Evolutionary conservation across 176 grass and related monocot species (phyloP).

Genomic region (Elymus sibiricus): DNA sequence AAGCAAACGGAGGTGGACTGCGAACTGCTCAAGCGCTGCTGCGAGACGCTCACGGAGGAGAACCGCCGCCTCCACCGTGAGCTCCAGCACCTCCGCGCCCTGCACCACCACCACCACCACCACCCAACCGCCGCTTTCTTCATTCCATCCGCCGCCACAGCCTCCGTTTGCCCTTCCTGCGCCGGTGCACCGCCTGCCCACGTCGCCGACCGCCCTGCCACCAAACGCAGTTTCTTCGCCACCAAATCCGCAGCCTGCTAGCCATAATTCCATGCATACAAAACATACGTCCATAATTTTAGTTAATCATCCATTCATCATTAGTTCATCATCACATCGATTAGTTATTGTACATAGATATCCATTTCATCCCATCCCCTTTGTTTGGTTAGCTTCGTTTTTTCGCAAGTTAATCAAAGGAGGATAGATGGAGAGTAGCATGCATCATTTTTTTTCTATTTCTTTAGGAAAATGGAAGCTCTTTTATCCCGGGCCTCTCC

Average conservation of each 20-base stretch:
- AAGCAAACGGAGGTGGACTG: constrained; percentile 84
- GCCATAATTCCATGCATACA: neutral
- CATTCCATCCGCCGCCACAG: constrained; percentile 43
- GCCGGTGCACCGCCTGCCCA: neutral
- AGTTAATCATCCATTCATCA: neutral
- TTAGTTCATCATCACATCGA: neutral
- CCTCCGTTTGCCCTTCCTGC: constrained; percentile 66
- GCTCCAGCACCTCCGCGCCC: constrained; percentile 57
- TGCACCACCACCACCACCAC: constrained; percentile 21
- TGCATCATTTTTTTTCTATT: neutral
- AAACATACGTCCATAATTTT: neutral
- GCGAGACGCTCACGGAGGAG: constrained; percentile 68
- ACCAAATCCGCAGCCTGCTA: constrained; percentile 45
- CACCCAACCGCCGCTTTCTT: constrained; percentile 16
- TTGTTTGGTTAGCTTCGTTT: constrained; percentile 39
- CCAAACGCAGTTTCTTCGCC: neutral
- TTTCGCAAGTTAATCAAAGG: constrained; percentile 39
- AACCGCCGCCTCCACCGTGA: constrained; percentile 73
- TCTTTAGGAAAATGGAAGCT: neutral
- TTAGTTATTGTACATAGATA: neutral
- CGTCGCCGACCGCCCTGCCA: neutral
- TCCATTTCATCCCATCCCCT: neutral
- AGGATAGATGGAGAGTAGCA: constrained; percentile 28
- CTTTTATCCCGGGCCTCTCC: neutral
- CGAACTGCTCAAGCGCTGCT: constrained; percentile 69